phyloP scores from a whole-genome alignment of 495 filamentous ascomycete genomes.

The Neurospora tetraspora region DNA sequence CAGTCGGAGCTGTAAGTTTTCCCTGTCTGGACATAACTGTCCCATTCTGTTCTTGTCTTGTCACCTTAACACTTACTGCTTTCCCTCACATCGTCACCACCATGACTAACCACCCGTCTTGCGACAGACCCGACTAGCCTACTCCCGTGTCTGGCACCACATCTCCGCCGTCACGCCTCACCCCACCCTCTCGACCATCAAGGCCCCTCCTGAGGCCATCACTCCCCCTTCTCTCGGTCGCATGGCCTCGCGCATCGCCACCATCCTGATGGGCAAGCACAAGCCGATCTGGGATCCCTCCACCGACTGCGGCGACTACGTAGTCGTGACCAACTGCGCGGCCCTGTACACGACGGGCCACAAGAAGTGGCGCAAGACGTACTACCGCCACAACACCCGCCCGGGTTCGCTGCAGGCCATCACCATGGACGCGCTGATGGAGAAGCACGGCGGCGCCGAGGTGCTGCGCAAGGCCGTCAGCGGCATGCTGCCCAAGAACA shows the following conservation, averaged over 20 bases:
- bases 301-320: slow-evolving; percentile 98
- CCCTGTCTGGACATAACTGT: background rate
- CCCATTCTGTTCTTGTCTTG: background rate
- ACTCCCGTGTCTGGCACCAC: slow-evolving; percentile 90
- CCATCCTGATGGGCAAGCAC: slow-evolving; percentile 95
- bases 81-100: slow-evolving; percentile 5
- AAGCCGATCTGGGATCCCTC: slow-evolving; percentile 95
- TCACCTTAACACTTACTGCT: slow-evolving; percentile 5
- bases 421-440: slow-evolving; percentile 91
- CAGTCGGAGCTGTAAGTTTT: slow-evolving; percentile 12
- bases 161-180: slow-evolving; percentile 55
- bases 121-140: slow-evolving; percentile 82
- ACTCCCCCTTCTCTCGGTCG: slow-evolving; percentile 69
- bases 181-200: slow-evolving; percentile 41
- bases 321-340: slow-evolving; percentile 82
- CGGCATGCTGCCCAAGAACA: slow-evolving; percentile 97
- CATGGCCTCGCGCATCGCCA: slow-evolving; percentile 82
- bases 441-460: slow-evolving; percentile 89
- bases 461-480: slow-evolving; percentile 83
- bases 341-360: slow-evolving; percentile 81
- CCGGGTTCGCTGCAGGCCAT: slow-evolving; percentile 80
- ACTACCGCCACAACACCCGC: slow-evolving; percentile 85
- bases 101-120: slow-evolving; percentile 47
- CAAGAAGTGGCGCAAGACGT: slow-evolving; percentile 87
- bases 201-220: slow-evolving; percentile 41